phyloP scores from a whole-genome alignment of 768 basidiomycete genomes.

The Macrolepiota fuliginosa region DNA sequence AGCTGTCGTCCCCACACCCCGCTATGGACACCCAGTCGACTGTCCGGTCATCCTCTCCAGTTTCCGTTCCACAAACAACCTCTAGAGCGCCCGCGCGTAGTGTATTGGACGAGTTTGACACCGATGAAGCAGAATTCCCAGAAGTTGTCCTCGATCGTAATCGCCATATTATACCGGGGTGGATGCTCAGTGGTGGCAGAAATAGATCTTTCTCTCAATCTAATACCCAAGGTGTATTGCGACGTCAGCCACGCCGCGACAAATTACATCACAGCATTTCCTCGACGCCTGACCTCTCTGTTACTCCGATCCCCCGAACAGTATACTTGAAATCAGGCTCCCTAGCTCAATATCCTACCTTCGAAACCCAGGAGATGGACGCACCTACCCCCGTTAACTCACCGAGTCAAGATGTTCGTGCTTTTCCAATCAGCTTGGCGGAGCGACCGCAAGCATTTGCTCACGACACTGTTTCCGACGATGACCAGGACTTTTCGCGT shows the following conservation, averaged over 20 bases:
- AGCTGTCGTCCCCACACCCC: slow-evolving; percentile 25
- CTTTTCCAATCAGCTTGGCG: slow-evolving; percentile 28
- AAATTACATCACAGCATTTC: slow-evolving; percentile 53
- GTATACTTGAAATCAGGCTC: slow-evolving; percentile 33
- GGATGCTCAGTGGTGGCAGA: slow-evolving; percentile 65
- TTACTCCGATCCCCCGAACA: slow-evolving; percentile 19
- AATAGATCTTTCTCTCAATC: slow-evolving; percentile 51
- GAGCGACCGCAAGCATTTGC: slow-evolving; percentile 17
- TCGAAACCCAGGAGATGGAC: slow-evolving; percentile 35
- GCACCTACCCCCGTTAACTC: slow-evolving; percentile 52
- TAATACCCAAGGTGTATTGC: slow-evolving; percentile 33
- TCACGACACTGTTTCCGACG: slow-evolving; percentile 23
- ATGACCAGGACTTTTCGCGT: slow-evolving; percentile 28
- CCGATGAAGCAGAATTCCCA: slow-evolving; percentile 82
- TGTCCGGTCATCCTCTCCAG: slow-evolving; percentile 13
- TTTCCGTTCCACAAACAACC: slow-evolving; percentile 17
- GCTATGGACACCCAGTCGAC: slow-evolving; percentile 19
- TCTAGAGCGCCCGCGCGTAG: slow-evolving; percentile 24
- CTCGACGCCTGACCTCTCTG: slow-evolving; percentile 69
- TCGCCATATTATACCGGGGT: slow-evolving; percentile 95
- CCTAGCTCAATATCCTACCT: slow-evolving; percentile 37
- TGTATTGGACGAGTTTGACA: slow-evolving; percentile 37
- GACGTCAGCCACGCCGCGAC: slow-evolving; percentile 35
- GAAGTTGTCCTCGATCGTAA: slow-evolving; percentile 91
- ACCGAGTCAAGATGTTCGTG: slow-evolving; percentile 30